Base-by-base conservation (phyloP, 352 stramenopile genomes). In the Pythium grandisporangium region DNA sequence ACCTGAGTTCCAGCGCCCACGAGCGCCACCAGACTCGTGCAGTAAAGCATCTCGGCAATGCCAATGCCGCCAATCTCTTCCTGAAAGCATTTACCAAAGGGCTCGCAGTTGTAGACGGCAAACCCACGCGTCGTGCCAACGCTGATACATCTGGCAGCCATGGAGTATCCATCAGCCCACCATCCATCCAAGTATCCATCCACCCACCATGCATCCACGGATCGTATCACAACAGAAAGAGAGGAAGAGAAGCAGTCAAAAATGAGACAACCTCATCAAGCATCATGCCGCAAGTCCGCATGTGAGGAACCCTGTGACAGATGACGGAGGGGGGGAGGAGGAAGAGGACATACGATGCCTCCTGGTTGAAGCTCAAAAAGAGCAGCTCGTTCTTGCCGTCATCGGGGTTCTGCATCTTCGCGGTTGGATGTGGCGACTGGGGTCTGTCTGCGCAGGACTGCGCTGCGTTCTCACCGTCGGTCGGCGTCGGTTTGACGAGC, bases 11-110 rank as follows among this genome's bases (percentile, higher is more conserved):
- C 84, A 37, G 81, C 87, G 20, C 87, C 86, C 0, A 96, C 87
- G 20, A 96, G 72, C 41, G 81, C 86, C n/a, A 96, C 80, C 16
- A 96, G 57, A 45, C 84, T 96, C 25, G 87, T 95, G 53, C 82
- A 95, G 54, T 96, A 96, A 35, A 96, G 72, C 87, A 96, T 96
- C 51, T 96, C 84, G 7, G 84, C 82, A 46, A 95, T 82, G 19
- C 79, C 79, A 13, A 96, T 93, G 27, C 87, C 87, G 17, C 87
- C 87, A 21, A 94, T 86, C 3, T 68, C 57, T 51, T 93, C 76
- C 37, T 93, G 65, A 51, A 96, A 95, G 42, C 71, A 84, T 48
- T 90, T 88, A 8, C 76, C 78, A 47, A 96, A 96, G 0, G 86
- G 86, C 63, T 95, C 76, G 55, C 83, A 96, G 43, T 93, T 95